These are phyloP conservation scores for Marsdenia floribunda DNA, from an alignment of 257 asterid species.

Conservation along the genomic window DNA sequence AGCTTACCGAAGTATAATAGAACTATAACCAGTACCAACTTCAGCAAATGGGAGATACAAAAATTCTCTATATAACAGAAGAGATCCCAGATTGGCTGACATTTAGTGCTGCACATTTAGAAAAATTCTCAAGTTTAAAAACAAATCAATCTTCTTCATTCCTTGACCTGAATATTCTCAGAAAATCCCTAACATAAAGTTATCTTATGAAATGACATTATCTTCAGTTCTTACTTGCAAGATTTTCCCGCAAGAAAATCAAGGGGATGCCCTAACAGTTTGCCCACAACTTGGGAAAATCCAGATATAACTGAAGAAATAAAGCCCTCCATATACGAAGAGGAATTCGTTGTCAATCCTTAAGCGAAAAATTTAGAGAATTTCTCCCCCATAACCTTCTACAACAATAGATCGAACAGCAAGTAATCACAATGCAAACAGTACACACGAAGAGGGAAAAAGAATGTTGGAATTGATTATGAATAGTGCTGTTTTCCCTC, in stretches of 20 bases:
- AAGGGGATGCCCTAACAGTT: slow-evolving; percentile 65
- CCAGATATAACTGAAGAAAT: slow-evolving; percentile 47
- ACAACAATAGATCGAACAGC: not conserved
- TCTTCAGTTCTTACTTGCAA: slow-evolving; percentile 38
- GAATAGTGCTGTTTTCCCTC: no score
- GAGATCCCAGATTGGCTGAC: slow-evolving; percentile 67
- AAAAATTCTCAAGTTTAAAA: not conserved
- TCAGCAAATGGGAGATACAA: slow-evolving; percentile 54
- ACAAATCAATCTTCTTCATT: not conserved
- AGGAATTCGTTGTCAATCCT: not conserved
- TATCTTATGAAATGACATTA: not conserved
- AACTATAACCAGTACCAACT: slow-evolving; percentile 45
- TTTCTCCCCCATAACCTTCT: not conserved
- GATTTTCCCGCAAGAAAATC: slow-evolving; percentile 68
- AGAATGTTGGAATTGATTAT: no score
- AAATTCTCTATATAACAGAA: slow-evolving; percentile 65
- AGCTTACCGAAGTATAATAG: slow-evolving; percentile 53
- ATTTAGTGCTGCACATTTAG: slow-evolving; percentile 37
- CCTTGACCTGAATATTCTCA: not conserved
- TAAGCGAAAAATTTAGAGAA: not conserved
- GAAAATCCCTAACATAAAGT: not conserved
- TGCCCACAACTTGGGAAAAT: slow-evolving; percentile 42
- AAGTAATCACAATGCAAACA: not conserved
- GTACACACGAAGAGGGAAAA: no score
- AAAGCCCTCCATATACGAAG: slow-evolving; percentile 41